phyloP scores from a whole-genome alignment of 495 filamentous ascomycete genomes.

The Neurospora tetraspora region DNA sequence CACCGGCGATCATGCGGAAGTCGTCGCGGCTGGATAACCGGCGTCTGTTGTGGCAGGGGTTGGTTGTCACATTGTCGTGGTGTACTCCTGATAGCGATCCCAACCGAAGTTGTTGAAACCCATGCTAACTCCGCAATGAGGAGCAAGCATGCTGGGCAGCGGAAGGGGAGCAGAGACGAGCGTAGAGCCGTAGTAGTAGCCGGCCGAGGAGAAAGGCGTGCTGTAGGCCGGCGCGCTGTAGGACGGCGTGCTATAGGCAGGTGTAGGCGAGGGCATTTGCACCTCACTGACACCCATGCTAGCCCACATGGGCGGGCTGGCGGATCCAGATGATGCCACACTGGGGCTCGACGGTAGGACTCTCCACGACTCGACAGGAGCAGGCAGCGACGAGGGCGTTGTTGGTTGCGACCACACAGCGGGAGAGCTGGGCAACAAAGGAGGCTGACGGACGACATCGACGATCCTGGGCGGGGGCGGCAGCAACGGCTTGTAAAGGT shows the following conservation, averaged over 20 bases:
- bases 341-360: slow-evolving; percentile 82
- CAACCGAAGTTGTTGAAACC: slow-evolving; percentile 73
- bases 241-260: slow-evolving; percentile 30
- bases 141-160: slow-evolving; percentile 80
- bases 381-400: slow-evolving; percentile 42
- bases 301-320: slow-evolving; percentile 65
- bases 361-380: slow-evolving; percentile 84
- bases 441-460: slow-evolving; percentile 78
- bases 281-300: slow-evolving; percentile 62
- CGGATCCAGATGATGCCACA: slow-evolving; percentile 58
- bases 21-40: slow-evolving; percentile 31
- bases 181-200: slow-evolving; percentile 51
- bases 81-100: slow-evolving; percentile 57
- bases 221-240: slow-evolving; percentile 39
- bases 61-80: slow-evolving; percentile 56
- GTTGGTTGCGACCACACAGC: slow-evolving; percentile 68
- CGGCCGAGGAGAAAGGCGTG: slow-evolving; percentile 64
- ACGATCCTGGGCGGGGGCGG: slow-evolving; percentile 88
- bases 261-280: slow-evolving; percentile 59
- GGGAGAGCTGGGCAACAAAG: slow-evolving; percentile 80
- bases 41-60: slow-evolving; percentile 22
- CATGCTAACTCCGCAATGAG: slow-evolving; percentile 68
- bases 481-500: slow-evolving; percentile 77
- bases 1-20: slow-evolving; percentile 17
- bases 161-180: slow-evolving; percentile 61